Evolutionary conservation across 2,329 filamentous ascomycete species (phyloP), one percentile per base, ranked within the genome.

Genomic region (Colletotrichum siamense): DNA sequence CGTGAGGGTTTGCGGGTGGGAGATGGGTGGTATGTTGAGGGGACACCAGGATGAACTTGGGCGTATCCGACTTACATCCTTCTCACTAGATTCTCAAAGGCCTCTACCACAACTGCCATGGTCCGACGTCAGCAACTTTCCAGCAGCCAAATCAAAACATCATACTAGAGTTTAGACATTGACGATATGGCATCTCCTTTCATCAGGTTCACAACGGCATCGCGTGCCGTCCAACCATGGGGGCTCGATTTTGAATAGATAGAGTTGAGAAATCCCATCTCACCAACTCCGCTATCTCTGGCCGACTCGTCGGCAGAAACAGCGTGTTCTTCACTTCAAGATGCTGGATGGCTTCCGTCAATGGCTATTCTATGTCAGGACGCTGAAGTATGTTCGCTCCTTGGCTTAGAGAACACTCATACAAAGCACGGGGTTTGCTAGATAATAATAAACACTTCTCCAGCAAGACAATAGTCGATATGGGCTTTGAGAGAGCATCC

Each of bases 291-390:
- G 3, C 44, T 0, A 13, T 12, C 39, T 44, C 18, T 44, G 18
- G 9, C 39, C 39, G 18, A n/a, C n/a, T 13, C 2, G 3, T 22
- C 0, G 5, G 44, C 44, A 49, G 2, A 8, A 3, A 22, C 18
- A 7, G 44, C 44, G 6, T 22, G n/a, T 3, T 13, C n/a, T 22
- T n/a, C 10, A 22, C 44, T 22, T 49, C 44, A 49, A 13, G 44
- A n/a, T 49, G 44, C 44, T 7, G 4, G 6, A n/a, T 3, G 39
- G 18, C 0, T 9, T n/a, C 39, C 18, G 0, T n/a, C 0, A 5
- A 4, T 0, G 18, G 2, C 39, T n/a, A 1, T n/a, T 44, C 18
- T n/a, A 10, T 4, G 39, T 7, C 39, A 1, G 9, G 18, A 49
- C 18, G 9, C 5, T 0, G 18, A n/a, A 4, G 3, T 4, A 49